These are phyloP conservation scores for Diaporthe longicolla DNA, from an alignment of 2,329 filamentous ascomycete genomes.

Conservation along the genomic window DNA sequence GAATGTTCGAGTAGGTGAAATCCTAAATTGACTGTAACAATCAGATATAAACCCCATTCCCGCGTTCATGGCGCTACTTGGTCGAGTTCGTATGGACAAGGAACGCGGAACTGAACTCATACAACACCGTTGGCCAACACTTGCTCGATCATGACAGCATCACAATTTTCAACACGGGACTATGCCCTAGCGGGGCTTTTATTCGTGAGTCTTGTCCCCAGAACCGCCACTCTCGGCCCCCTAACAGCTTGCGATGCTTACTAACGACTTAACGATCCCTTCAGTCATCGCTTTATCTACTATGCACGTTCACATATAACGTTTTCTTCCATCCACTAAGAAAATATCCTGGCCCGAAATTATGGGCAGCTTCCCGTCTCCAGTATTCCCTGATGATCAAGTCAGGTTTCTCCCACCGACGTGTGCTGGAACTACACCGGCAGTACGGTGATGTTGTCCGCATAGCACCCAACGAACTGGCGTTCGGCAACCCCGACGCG, in stretches of 20 bases:
- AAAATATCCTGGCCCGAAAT: constrained; percentile 34
- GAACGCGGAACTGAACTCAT: neutral
- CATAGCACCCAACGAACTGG: constrained; percentile 53
- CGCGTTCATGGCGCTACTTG: neutral
- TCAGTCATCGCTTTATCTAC: neutral
- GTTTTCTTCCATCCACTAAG: constrained; percentile 52
- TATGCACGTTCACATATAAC: constrained; percentile 4
- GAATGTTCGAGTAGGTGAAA: neutral
- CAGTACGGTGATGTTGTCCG: constrained; percentile 50
- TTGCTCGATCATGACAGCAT: neutral
- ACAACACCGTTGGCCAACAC: neutral
- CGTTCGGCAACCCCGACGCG: constrained; percentile 54
- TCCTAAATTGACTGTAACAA: neutral
- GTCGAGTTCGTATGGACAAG: neutral
- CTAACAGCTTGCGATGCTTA: neutral
- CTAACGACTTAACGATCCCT: neutral
- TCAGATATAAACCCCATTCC: neutral
- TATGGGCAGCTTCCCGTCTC: constrained; percentile 28
- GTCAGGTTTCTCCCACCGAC: neutral
- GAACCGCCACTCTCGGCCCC: neutral
- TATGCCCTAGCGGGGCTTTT: neutral
- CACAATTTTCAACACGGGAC: neutral
- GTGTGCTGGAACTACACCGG: constrained; percentile 24
- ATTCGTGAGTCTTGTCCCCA: neutral
- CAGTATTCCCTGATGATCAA: constrained; percentile 9